Conservation (phyloP, 352 stramenopile species). For the Phytophthora crassamura region DNA sequence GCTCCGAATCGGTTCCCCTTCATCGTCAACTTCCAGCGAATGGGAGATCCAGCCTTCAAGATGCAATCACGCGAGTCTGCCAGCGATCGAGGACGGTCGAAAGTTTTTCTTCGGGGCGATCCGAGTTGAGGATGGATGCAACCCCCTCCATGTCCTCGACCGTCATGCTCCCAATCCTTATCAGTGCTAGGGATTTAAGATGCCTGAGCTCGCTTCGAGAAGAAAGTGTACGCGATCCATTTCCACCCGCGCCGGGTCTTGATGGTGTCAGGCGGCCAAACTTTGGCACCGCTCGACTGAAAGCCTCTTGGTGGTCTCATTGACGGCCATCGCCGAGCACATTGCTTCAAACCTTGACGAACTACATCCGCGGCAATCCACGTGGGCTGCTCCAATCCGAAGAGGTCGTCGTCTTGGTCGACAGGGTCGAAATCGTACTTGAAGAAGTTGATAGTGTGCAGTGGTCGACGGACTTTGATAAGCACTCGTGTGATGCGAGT, state of each 20-base stretch:
- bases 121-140: background rate
- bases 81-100: background rate
- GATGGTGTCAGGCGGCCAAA: background rate
- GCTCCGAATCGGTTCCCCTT: background rate
- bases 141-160: slow-evolving; percentile 2
- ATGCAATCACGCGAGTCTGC: background rate
- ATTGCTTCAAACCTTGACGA: slow-evolving; percentile 1
- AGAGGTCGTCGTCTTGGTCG: background rate
- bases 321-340: slow-evolving; percentile 2
- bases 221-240: slow-evolving; percentile 10
- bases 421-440: background rate
- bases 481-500: background rate
- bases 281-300: background rate
- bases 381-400: background rate
- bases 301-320: slow-evolving; percentile 1
- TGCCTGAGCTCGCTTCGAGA: slow-evolving; percentile 10
- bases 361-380: background rate
- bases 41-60: background rate
- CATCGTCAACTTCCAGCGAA: background rate
- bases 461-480: background rate
- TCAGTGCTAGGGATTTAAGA: slow-evolving; percentile 4
- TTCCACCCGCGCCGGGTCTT: slow-evolving; percentile 2
- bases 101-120: slow-evolving; percentile 11
- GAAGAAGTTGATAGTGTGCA: background rate
- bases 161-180: slow-evolving; percentile 2